Percentiles rank a stretch among this genome's conserved stretches.
These are phyloP conservation scores for Globisporangium sylvaticum DNA, from an alignment of 352 stramenopile genomes.

Conservation along the genomic window DNA sequence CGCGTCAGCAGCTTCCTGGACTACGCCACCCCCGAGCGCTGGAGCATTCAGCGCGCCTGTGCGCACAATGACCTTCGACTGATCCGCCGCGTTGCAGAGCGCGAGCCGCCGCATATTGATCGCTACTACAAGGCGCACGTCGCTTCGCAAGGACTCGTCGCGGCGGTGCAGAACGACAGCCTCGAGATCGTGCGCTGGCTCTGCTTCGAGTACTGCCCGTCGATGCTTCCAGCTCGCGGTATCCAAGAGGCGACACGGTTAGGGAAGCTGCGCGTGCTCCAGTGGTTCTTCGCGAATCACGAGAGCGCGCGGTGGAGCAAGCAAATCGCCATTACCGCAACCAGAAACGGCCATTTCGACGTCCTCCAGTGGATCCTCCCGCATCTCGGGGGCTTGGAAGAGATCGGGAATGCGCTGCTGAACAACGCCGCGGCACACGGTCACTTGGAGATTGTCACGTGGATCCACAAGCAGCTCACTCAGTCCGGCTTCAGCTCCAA, in stretches of 20 bases:
- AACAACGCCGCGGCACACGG: neutral
- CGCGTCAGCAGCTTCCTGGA: constrained; percentile 1
- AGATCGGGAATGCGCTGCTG: neutral
- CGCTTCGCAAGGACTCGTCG: neutral
- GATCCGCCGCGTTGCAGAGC: neutral
- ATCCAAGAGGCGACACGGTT: neutral
- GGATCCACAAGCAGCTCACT: neutral
- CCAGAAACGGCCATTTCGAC: neutral
- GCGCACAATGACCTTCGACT: neutral
- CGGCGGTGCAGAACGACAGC: neutral
- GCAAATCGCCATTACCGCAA: neutral
- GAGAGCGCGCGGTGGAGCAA: neutral
- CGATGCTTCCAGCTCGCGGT: neutral
- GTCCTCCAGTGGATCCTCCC: neutral
- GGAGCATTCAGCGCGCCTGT: neutral
- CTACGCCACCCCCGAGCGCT: neutral
- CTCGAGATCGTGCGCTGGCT: neutral
- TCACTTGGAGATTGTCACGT: neutral
- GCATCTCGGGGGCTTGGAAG: neutral
- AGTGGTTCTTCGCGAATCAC: neutral
- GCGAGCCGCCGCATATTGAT: neutral
- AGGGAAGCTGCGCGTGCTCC: neutral
- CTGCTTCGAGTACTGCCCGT: neutral
- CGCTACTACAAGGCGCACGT: neutral
- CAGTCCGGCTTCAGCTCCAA: neutral